phyloP scores from a whole-genome alignment of 2,329 filamentous ascomycete genomes.

The Penicillium thymicola region DNA sequence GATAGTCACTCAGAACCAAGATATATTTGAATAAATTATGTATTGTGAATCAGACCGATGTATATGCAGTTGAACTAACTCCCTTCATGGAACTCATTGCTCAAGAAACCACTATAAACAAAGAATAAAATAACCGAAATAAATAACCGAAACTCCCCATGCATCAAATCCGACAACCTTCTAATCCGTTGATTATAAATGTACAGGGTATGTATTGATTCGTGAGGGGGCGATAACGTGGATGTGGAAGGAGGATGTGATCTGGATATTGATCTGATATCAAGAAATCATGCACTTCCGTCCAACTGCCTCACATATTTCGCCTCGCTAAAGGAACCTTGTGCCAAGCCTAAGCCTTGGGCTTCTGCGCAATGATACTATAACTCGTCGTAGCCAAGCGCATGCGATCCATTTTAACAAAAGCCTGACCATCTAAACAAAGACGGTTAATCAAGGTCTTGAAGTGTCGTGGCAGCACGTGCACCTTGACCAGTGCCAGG shows the following conservation, averaged over 20 bases:
- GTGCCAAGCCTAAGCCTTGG: constrained; percentile 10
- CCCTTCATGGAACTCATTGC: background rate
- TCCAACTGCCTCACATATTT: background rate
- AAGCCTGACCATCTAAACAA: constrained; percentile 54
- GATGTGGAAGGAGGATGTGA: background rate
- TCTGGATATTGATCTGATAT: background rate
- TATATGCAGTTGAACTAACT: background rate
- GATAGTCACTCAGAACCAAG: background rate
- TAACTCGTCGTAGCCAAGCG: constrained; percentile 53
- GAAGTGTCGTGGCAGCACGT: constrained; percentile 50
- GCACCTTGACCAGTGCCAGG: constrained; percentile 48
- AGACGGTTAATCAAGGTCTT: constrained; percentile 53
- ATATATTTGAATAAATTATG: background rate
- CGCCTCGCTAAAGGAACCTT: background rate
- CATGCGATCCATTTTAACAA: constrained; percentile 56
- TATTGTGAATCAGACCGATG: background rate
- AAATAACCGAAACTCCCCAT: background rate
- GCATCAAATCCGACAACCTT: background rate
- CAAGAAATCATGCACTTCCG: background rate
- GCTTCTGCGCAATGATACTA: constrained; percentile 52
- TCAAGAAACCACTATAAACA: background rate
- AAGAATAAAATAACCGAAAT: background rate
- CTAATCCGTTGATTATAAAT: background rate
- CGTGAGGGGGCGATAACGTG: background rate
- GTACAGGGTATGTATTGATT: background rate